phyloP scores from a whole-genome alignment of 441 rosid species.

The Gossypium schwendimanii region DNA sequence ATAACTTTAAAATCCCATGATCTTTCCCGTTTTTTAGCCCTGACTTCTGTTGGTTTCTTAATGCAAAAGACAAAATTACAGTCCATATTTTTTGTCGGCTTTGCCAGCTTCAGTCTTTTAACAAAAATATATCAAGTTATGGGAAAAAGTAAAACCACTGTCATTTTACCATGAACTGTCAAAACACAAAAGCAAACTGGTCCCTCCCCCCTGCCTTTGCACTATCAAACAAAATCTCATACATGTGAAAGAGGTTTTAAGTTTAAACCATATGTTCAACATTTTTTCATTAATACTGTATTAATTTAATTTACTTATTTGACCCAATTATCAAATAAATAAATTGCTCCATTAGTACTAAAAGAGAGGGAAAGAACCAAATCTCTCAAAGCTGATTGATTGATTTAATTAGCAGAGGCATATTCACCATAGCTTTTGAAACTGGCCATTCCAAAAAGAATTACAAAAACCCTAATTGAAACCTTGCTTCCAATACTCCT shows the following conservation, averaged over 20 bases:
- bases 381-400: constrained; percentile 13
- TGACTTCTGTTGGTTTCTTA: background rate
- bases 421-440: constrained; percentile 4
- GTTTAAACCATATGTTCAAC: background rate
- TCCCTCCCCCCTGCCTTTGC: background rate
- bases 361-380: background rate
- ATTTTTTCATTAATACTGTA: too few species aligned
- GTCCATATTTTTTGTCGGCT: background rate
- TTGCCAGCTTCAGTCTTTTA: background rate
- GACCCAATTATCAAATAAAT: background rate
- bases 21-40: background rate
- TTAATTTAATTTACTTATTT: too few species aligned
- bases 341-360: background rate
- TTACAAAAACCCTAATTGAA: constrained; percentile 25
- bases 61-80: constrained; percentile 2
- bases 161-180: background rate
- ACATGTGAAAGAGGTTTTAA: background rate
- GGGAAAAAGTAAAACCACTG: background rate
- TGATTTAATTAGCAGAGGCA: constrained; percentile 13
- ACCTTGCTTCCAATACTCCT: constrained; percentile 14
- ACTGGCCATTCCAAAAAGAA: constrained; percentile 22
- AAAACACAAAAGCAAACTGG: background rate
- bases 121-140: background rate
- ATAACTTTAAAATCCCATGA: background rate
- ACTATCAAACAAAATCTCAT: constrained; percentile 4